Evolutionary conservation across 352 stramenopile genomes (phyloP).

Genomic region (Pythium oligandrum): DNA sequence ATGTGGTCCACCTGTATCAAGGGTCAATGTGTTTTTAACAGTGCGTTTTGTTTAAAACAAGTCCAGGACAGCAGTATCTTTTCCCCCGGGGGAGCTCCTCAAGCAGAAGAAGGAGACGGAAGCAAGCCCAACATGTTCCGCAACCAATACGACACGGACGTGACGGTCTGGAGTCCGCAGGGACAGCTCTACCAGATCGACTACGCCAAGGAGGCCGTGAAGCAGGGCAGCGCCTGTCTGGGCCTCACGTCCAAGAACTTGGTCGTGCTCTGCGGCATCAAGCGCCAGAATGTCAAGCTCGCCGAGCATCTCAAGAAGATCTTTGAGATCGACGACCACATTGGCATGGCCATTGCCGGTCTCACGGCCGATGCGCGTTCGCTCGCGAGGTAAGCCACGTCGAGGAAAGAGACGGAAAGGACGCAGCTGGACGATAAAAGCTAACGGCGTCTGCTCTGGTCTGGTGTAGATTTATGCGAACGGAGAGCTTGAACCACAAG

Average conservation of each 20-base stretch:
- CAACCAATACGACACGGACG: constrained; percentile 99
- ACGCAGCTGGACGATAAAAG: not conserved
- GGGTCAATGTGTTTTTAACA: too few relatives aligned
- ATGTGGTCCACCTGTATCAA: constrained; percentile 13
- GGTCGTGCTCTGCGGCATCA: constrained; percentile 90
- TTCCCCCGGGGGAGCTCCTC: constrained; percentile 5
- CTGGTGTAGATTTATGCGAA: constrained; percentile 89
- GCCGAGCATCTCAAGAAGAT: constrained; percentile 98
- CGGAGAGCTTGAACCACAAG: constrained; percentile 99
- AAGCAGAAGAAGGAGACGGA: constrained; percentile 7
- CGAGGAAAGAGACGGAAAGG: not conserved
- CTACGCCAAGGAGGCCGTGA: constrained; percentile 95
- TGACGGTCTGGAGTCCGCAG: constrained; percentile 99
- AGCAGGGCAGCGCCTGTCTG: constrained; percentile 95
- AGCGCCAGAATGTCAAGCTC: constrained; percentile 85
- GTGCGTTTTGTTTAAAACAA: constrained; percentile 8
- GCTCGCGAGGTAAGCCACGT: constrained; percentile 63
- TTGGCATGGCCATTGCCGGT: constrained; percentile 97
- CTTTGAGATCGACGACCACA: constrained; percentile 98
- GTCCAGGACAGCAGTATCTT: not conserved
- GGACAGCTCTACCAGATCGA: constrained; percentile 98
- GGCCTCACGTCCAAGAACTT: constrained; percentile 92
- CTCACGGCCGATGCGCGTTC: constrained; percentile 96
- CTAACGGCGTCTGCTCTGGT: not conserved
- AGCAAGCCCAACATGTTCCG: constrained; percentile 90